These are phyloP conservation scores for Suillus cothurnatus DNA, from an alignment of 768 basidiomycete species.

Conservation along the genomic window DNA sequence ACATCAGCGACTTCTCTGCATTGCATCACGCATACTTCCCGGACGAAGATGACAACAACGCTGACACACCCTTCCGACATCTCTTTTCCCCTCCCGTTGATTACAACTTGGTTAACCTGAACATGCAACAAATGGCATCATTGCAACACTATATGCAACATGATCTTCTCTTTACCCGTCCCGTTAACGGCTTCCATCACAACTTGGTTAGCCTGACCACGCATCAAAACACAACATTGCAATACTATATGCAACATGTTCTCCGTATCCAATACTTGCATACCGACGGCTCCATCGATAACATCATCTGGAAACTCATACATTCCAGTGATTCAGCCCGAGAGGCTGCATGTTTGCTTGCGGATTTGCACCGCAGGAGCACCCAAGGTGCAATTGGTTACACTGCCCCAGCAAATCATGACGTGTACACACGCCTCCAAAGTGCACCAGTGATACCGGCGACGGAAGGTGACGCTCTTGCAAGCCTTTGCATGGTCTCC, in stretches of 20 bases:
- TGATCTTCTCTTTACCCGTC: too few relatives aligned
- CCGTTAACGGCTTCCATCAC: constrained; percentile 1
- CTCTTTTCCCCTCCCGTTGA: constrained; percentile 12
- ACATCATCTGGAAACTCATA: constrained; percentile 54
- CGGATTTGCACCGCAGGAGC: constrained; percentile 51
- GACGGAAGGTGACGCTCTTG: constrained; percentile 74
- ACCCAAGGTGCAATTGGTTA: constrained; percentile 21
- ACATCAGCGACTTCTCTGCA: constrained; percentile 31
- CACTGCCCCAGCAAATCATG: constrained; percentile 27
- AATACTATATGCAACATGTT: constrained; percentile 62
- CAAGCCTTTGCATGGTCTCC: constrained; percentile 75
- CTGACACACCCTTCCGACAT: constrained; percentile 23
- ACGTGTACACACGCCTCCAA: constrained; percentile 29
- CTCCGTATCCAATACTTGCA: constrained; percentile 71
- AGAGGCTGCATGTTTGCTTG: constrained; percentile 63
- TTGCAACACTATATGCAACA: constrained; percentile 55
- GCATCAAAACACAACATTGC: constrained; percentile 23
- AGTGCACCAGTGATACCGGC: constrained; percentile 11
- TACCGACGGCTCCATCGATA: constrained; percentile 49
- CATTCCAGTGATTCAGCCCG: constrained; percentile 49
- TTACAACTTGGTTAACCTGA: constrained; percentile 8
- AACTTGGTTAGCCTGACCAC: constrained; percentile 15
- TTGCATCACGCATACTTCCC: constrained; percentile 14
- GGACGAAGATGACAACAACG: constrained; percentile 24
- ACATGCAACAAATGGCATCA: constrained; percentile 21